Conservation (phyloP, 306 rosid genomes). For the Medicago lupulina region DNA sequence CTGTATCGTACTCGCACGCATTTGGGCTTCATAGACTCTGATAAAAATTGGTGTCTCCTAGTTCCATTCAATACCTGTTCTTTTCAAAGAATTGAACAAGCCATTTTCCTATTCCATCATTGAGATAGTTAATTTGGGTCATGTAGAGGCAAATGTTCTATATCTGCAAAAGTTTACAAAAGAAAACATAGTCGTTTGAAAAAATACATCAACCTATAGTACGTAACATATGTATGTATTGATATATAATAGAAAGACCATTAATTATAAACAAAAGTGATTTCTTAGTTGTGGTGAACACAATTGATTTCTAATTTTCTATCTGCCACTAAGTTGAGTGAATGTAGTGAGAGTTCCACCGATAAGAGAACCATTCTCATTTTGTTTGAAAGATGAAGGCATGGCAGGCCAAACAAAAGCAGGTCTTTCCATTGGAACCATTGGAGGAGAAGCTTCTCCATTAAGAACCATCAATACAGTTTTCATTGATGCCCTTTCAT, state of each 20-base stretch:
- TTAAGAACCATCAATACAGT: slow-evolving; percentile 63
- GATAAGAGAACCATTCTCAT: slow-evolving; percentile 22
- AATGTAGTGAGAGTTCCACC: slow-evolving; percentile 39
- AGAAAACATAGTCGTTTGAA: neutral
- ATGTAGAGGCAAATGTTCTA: neutral
- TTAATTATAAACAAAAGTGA: no score
- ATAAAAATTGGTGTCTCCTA: neutral
- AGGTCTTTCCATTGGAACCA: slow-evolving; percentile 61
- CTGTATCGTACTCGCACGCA: no score
- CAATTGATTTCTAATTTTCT: neutral
- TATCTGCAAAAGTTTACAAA: neutral
- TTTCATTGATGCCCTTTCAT: slow-evolving; percentile 68
- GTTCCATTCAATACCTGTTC: neutral
- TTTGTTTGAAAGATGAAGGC: slow-evolving; percentile 57
- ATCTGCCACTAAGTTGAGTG: slow-evolving; percentile 59
- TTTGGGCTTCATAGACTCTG: no score
- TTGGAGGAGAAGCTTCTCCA: slow-evolving; percentile 62
- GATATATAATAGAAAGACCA: neutral
- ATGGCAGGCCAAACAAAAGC: slow-evolving; percentile 74
- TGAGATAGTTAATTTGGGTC: neutral
- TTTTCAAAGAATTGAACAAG: neutral
- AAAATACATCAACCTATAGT: neutral
- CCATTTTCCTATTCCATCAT: neutral
- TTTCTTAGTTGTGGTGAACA: no score
- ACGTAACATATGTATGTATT: neutral